phyloP scores from a whole-genome alignment of 441 rosid genomes.

The Erodium texanum region DNA sequence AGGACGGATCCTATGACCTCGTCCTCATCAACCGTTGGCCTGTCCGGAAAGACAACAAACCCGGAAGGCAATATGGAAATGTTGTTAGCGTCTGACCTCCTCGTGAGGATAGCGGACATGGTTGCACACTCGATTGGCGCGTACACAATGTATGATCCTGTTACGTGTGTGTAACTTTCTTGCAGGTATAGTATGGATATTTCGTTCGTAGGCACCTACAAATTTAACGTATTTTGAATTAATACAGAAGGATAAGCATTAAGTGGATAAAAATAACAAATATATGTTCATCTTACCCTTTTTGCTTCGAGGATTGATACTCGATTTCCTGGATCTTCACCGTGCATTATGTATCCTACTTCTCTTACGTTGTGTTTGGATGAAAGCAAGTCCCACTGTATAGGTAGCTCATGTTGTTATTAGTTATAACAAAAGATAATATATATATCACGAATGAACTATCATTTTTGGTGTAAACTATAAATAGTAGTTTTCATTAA shows the following conservation, averaged over 20 bases:
- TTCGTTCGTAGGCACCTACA: conserved; percentile 15
- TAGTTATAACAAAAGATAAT: no score
- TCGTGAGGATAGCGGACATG: conserved; percentile 23
- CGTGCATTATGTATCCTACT: neutral
- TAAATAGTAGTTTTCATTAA: no score
- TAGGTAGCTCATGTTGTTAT: no score
- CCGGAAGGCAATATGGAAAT: conserved; percentile 34
- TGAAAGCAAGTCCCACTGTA: conserved; percentile 2
- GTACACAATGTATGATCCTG: conserved; percentile 28
- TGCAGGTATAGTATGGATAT: conserved; percentile 31
- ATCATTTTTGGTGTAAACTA: no score
- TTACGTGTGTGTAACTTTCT: conserved; percentile 29
- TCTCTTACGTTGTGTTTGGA: neutral
- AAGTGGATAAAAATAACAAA: no score
- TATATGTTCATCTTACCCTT: neutral
- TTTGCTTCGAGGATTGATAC: neutral
- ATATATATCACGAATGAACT: no score
- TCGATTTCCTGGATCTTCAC: neutral
- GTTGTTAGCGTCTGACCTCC: conserved; percentile 24
- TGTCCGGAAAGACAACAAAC: conserved; percentile 34
- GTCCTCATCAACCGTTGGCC: conserved; percentile 6
- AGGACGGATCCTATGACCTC: conserved; percentile 25
- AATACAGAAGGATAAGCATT: no score
- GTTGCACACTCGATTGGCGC: conserved; percentile 31
- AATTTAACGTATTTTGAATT: neutral